Evolutionary conservation across 352 stramenopile species (phyloP), one percentile per base, ranked within the genome.

Genomic region (Elongisporangium anandrum): DNA sequence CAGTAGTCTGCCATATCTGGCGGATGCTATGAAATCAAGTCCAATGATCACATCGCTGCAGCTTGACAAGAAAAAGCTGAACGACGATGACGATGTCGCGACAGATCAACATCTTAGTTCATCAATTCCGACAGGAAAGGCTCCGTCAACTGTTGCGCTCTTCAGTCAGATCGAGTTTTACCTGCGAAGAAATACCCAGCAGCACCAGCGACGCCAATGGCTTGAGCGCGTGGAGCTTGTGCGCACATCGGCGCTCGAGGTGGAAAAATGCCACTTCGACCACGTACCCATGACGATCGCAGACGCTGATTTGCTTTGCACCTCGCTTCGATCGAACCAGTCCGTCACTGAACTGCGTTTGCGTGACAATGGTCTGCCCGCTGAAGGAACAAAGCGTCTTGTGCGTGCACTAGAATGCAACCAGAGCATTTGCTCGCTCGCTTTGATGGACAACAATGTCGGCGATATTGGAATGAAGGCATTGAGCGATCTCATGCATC

Each of bases 361-460:
- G n/a, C 41, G 64, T 59, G 69, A 79, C 65, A 83, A 83, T 41
- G 71, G 66, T 6, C 26, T 83, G 15, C 66, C 71, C 7, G 52
- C 60, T 19, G 74, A 83, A 47, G 74, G 60, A 7, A 41, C 52
- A 6, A 59, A 61, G 19, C 66, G 74, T 6, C 69, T 83, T 34
- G 34, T 80, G 4, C 21, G 19, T 7, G 66, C 65, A 17, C 54
- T 83, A 12, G 49, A 68, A 9, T 19, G 19, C 17, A 78, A 77
- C 58, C 21, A 48, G 2, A 77, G 61, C 26, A 54, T 83, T 2
- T 38, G 39, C 2, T 50, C 34, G 13, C 39, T 83, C 3, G 54
- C 51, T n/a, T 26, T 83, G 19, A 29, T 71, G 9, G 63, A 76
- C 55, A 78, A 81, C 50, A 70, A 60, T 50, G 66, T 79, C 41